Percentiles rank a stretch among this genome's conserved stretches.
phyloP scores from a whole-genome alignment of 164 flowering plant genomes.

The Brasenia schreberi region DNA sequence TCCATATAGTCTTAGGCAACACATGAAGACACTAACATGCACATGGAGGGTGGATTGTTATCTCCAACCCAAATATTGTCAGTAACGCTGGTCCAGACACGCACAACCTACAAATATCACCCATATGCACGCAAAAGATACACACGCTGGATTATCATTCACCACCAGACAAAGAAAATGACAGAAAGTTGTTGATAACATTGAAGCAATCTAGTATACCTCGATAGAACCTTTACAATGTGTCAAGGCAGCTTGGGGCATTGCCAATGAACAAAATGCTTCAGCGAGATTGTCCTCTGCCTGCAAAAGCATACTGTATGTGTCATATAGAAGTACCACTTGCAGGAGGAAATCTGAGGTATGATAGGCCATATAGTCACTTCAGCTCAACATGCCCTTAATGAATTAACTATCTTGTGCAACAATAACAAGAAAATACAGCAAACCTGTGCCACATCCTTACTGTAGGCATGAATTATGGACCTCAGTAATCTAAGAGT shows the following conservation, averaged over 20 bases:
- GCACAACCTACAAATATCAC: background rate
- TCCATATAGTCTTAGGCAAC: background rate
- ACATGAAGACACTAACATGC: background rate
- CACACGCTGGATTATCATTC: background rate
- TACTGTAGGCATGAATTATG: constrained; percentile 52
- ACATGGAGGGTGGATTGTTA: no score
- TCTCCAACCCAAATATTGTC: background rate
- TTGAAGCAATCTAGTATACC: constrained; percentile 18
- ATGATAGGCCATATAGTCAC: background rate
- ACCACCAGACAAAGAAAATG: background rate
- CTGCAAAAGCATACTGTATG: constrained; percentile 19
- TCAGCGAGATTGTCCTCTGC: constrained; percentile 64
- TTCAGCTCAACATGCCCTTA: background rate
- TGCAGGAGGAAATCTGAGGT: background rate
- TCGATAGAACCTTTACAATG: constrained; percentile 65
- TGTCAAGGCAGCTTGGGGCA: constrained; percentile 30
- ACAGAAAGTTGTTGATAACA: no score
- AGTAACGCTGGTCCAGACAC: background rate
- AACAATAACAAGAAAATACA: background rate
- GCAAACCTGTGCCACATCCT: constrained; percentile 59
- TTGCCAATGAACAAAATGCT: constrained; percentile 54
- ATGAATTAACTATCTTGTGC: background rate
- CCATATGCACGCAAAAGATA: background rate
- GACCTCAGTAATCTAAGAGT: constrained; percentile 34
- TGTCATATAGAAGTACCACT: background rate